Base-by-base conservation (phyloP, 495 filamentous ascomycete genomes). In the Haplographium delicatum region DNA sequence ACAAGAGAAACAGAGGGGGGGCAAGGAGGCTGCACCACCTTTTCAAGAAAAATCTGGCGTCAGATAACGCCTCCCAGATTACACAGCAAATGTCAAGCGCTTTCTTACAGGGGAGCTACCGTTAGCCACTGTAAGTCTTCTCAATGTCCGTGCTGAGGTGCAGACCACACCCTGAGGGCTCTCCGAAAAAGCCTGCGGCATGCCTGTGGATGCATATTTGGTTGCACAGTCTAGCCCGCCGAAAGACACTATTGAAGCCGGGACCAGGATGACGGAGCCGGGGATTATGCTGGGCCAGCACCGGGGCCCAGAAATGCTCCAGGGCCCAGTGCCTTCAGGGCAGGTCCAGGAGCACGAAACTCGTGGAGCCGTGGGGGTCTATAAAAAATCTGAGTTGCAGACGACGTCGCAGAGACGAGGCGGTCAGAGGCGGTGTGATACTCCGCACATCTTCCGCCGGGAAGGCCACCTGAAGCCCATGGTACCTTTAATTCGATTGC, bases 221-320 rank as follows among this genome's bases (percentile, higher is more conserved):
- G n/a, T 8, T 11, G n/a, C 9, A 23, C 26, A 28, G 22, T 54
- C 19, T 44, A n/a, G 30, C 33, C 51, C 38, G n/a, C 51, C 30
- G n/a, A 28, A 35, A 24, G 20, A 38, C 26, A 49, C 51, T 49
- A 49, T 54, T 45, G 30, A 33, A 23, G 45, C 44, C 55, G 44
- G 50, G 44, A 40, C 55, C 18, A 46, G 55, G 55, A 45, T 58
- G 27, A 34, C 39, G 30, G 53, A 30, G 38, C 53, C 45, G 46
- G 46, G 43, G 47, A 47, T 39, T 31, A 30, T 15, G 20, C 51
- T 27, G 26, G 44, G 35, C 44, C 16, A 16, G 16, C 10, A n/a
- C n/a, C n/a, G n/a, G n/a, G n/a, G n/a, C n/a, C n/a, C n/a, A n/a
- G n/a, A 16, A 44, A 18, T 35, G 25, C 41, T 15, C 6, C 41